Evolutionary conservation across 495 filamentous ascomycete species (phyloP), one percentile per base, ranked within the genome.

Genomic region (Trichoderma reesei): DNA sequence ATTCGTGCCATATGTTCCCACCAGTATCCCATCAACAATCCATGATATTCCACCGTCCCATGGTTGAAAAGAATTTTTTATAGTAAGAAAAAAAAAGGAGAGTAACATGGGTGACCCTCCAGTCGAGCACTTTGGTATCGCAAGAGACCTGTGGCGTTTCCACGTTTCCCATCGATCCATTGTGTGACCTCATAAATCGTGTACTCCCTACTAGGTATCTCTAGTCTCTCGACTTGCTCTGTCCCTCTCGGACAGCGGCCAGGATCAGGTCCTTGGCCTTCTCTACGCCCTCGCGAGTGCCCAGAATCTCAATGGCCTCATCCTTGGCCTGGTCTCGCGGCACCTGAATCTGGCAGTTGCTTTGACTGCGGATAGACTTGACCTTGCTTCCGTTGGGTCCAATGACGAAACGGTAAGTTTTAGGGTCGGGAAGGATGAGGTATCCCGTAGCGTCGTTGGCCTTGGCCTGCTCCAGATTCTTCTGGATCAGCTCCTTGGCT

Each of bases 331-430:
- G 86, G 71, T 90, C 88, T 66, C 88, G 85, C 48, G 94, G 94
- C 59, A 98, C 91, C 42, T 88, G 90, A 74, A 99, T 93, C 72
- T 87, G 88, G 79, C 91, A 96, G 37, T 89, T 90, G 54, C 92
- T 97, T 78, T 92, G 85, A 75, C 89, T 91, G 64, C 95, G 86
- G 72, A 99, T 97, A 10, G 82, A 76, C 73, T 96, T 96, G 75
- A 99, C 92, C 73, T 92, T 90, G 72, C 84, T 88, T 65, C 94
- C 95, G 59, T 89, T 88, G 69, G 86, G 88, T 31, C 94, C 94
- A 64, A 99, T 90, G 46, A 99, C 88, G 66, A 88, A 88, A 63
- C 93, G 86, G 80, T 97, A 95, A 59, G 89, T 91, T 51, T 84
- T 83, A 8, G 95, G 91, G 70, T 98, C 92, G 0, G 92, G 91